Evolutionary conservation across 2,329 filamentous ascomycete genomes (phyloP), one percentile per base, ranked within the genome.

Genomic region (Botrytis squamosa): DNA sequence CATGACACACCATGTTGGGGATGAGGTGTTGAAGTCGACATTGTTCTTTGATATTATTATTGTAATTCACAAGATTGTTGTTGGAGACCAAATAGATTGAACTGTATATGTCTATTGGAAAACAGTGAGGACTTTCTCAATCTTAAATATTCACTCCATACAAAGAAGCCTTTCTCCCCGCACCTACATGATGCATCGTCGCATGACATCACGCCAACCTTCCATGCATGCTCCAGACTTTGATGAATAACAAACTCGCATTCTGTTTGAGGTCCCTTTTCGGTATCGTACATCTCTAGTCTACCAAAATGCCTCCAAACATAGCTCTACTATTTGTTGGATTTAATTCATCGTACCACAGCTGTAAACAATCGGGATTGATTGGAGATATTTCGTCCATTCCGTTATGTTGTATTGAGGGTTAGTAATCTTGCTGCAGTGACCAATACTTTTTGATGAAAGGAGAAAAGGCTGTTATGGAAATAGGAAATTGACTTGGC

Each of bases 1-100:
- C 65, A 68, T 29, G 46, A 46, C 40, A 68, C 65, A 55, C 65
- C 65, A 38, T 68, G 46, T 29, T 68, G 65, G 5, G 65, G 46
- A 55, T 68, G 65, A 7, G 65, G 65, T 29, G 46, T 67, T 55
- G 25, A 9, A 42, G 46, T 68, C 22, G 65, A 55, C 46, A 55
- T 68, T 7, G 18, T 68, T 22, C 0, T 52, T 40, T 40, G 46
- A 2, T 55, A 18, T 16, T 20, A 42, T 9, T 29, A 8, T 42
- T 42, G 7, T 5, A 10, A 2, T 42, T 25, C 38, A 0, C 4
- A 20, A n/a, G 25, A 9, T 29, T 29, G 0, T 22, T 20, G 3
- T 46, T 22, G 18, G 18, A 36, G 10, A 67, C 6, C 3, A 5
- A 49, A 52, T 2, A 8, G 16, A 10, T 40, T 52, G 65, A 67